These are phyloP conservation scores for Diaporthe citriasiana DNA, from an alignment of 2,329 filamentous ascomycete genomes.

Conservation along the genomic window DNA sequence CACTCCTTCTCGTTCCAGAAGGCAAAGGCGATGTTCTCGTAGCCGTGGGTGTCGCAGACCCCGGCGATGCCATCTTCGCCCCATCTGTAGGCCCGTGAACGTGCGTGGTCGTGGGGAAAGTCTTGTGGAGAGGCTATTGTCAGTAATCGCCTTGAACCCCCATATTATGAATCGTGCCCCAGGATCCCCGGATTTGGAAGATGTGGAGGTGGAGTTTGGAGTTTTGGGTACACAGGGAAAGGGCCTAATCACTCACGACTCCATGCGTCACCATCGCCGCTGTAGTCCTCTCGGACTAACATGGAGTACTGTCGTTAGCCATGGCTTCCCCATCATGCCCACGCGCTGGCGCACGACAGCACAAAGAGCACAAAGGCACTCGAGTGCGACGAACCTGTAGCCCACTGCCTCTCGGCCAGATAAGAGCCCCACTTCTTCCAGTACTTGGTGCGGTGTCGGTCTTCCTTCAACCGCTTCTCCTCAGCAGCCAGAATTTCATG, in stretches of 20 bases:
- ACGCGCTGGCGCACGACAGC: slow-evolving; percentile 29
- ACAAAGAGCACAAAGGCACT: slow-evolving; percentile 40
- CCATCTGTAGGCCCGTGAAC: slow-evolving; percentile 92
- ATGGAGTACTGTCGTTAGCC: slow-evolving; percentile 44
- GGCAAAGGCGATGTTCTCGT: slow-evolving; percentile 93
- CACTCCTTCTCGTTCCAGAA: slow-evolving; percentile 99
- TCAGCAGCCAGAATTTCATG: slow-evolving; percentile 91
- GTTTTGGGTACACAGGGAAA: slow-evolving; percentile 31
- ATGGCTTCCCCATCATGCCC: background rate
- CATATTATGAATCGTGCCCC: slow-evolving; percentile 28
- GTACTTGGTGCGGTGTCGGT: slow-evolving; percentile 86
- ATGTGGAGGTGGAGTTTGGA: slow-evolving; percentile 40
- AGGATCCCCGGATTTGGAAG: slow-evolving; percentile 38
- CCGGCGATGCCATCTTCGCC: slow-evolving; percentile 97
- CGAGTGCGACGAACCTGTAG: slow-evolving; percentile 75
- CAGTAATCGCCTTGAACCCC: slow-evolving; percentile 48
- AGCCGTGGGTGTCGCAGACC: slow-evolving; percentile 89
- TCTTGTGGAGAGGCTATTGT: slow-evolving; percentile 64
- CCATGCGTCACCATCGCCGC: slow-evolving; percentile 92
- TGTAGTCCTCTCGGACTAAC: slow-evolving; percentile 91
- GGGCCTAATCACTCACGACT: slow-evolving; percentile 78
- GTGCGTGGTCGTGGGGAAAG: slow-evolving; percentile 93
- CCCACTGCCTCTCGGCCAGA: slow-evolving; percentile 94
- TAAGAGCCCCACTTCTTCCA: slow-evolving; percentile 99
- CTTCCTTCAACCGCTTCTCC: slow-evolving; percentile 89